Conservation (phyloP, 257 asterid species). For the Rubia yunnanensis region DNA sequence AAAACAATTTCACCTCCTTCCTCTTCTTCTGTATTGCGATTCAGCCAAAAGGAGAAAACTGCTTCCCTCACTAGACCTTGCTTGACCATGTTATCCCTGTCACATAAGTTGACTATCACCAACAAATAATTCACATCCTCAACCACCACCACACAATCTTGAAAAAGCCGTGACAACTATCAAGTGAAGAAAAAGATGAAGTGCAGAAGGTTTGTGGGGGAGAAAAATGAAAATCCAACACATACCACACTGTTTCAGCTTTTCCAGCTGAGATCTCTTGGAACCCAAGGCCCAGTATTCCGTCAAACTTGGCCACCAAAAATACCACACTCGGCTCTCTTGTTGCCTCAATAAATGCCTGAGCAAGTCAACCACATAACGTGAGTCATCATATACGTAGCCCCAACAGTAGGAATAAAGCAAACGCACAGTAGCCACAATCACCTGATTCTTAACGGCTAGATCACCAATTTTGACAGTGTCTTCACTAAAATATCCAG, state of each 20-base stretch:
- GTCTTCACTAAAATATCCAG: constrained; percentile 88
- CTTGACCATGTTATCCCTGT: constrained; percentile 85
- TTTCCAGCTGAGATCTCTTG: constrained; percentile 90
- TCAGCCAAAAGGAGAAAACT: constrained; percentile 96
- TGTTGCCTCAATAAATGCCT: constrained; percentile 94
- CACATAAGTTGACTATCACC: constrained; percentile 4
- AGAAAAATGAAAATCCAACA: neutral
- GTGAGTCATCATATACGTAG: constrained; percentile 9
- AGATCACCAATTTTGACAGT: constrained; percentile 71
- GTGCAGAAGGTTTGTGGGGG: neutral
- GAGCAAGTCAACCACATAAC: constrained; percentile 8
- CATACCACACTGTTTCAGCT: constrained; percentile 77
- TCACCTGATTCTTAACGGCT: constrained; percentile 65
- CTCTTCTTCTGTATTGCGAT: constrained; percentile 58
- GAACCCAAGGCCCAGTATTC: constrained; percentile 91
- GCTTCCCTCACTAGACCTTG: constrained; percentile 89
- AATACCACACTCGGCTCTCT: constrained; percentile 82
- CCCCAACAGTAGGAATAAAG: constrained; percentile 2
- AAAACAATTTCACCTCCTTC: constrained; percentile 90
- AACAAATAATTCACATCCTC: neutral
- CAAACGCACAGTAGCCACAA: constrained; percentile 2
- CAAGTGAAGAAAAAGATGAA: neutral
- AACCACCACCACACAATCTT: neutral
- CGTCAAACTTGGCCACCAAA: constrained; percentile 94
- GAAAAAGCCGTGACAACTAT: neutral